A percentile compares a stretch with the other conserved stretches of the same genome.
phyloP scores from a whole-genome alignment of 208 protist species.

The Porcisia hertigi region DNA sequence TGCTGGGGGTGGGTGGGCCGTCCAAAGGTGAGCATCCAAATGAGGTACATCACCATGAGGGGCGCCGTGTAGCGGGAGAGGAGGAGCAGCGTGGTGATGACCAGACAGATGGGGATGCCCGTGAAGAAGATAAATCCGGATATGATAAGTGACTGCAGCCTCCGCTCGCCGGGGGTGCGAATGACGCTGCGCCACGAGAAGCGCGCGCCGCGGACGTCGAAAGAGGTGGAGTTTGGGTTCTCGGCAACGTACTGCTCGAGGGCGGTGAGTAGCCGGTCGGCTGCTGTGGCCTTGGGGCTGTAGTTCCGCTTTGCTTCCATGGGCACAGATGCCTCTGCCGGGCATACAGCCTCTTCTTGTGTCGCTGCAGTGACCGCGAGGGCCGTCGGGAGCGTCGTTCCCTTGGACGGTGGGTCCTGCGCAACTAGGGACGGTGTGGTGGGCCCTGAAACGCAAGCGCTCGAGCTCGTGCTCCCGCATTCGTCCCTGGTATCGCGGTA shows the following conservation, averaged over 20 bases:
- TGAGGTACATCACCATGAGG: constrained; percentile 61
- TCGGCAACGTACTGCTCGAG: constrained; percentile 55
- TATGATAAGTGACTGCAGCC: constrained; percentile 50
- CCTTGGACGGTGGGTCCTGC: background rate
- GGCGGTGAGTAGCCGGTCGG: constrained; percentile 36
- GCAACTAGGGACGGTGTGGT: constrained; percentile 2
- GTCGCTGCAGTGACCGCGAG: background rate
- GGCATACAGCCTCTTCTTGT: background rate
- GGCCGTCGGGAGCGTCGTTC: background rate
- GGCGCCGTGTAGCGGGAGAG: constrained; percentile 53
- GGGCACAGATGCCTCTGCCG: background rate
- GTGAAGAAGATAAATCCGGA: constrained; percentile 76
- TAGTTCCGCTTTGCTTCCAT: constrained; percentile 11
- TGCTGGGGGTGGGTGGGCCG: constrained; percentile 45
- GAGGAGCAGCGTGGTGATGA: constrained; percentile 39
- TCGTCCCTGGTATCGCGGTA: constrained; percentile 11
- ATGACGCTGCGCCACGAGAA: constrained; percentile 53
- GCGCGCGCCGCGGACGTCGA: constrained; percentile 18
- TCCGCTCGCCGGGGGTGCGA: constrained; percentile 49
- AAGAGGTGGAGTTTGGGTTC: constrained; percentile 27
- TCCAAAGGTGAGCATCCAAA: constrained; percentile 71
- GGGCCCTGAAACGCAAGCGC: background rate
- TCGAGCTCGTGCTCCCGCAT: constrained; percentile 6
- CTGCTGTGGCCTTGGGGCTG: constrained; percentile 33
- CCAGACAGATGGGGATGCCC: constrained; percentile 52